phyloP scores from a whole-genome alignment of 371 early-diverging fungal species.

The Lichtheimia ornata region DNA sequence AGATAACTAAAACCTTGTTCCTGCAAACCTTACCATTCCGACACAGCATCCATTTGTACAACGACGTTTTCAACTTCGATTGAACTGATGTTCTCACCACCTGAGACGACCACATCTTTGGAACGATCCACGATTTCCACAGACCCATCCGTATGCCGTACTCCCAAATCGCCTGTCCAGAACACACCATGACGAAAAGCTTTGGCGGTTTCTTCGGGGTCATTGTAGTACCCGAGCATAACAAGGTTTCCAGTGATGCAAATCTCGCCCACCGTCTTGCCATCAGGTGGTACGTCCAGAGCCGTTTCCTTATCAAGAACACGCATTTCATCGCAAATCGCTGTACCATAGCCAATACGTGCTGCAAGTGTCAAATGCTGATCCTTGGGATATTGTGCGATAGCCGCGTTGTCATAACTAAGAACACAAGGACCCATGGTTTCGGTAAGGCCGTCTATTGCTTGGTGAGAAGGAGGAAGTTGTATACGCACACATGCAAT shows the following conservation, averaged over 20 bases:
- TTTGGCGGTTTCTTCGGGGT: slow-evolving; percentile 63
- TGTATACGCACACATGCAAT: no score
- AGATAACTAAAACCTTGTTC: no score
- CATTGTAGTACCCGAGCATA: slow-evolving; percentile 58
- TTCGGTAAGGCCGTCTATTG: slow-evolving; percentile 64
- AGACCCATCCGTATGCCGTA: slow-evolving; percentile 66
- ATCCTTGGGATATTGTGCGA: slow-evolving; percentile 33
- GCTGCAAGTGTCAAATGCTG: slow-evolving; percentile 49
- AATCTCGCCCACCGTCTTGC: slow-evolving; percentile 64
- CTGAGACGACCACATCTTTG: slow-evolving; percentile 76
- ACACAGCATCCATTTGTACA: slow-evolving; percentile 54
- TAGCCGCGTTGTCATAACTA: slow-evolving; percentile 34
- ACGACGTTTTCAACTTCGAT: slow-evolving; percentile 70
- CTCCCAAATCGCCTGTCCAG: slow-evolving; percentile 73
- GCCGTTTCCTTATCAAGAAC: slow-evolving; percentile 53
- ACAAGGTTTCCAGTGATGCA: slow-evolving; percentile 66
- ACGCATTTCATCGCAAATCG: slow-evolving; percentile 60
- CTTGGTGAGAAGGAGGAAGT: no score
- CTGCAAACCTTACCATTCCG: slow-evolving; percentile 49
- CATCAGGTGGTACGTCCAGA: slow-evolving; percentile 58
- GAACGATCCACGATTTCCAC: slow-evolving; percentile 66
- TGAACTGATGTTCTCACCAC: slow-evolving; percentile 75
- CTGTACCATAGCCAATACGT: slow-evolving; percentile 59
- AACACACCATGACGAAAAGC: slow-evolving; percentile 65
- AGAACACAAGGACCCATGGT: slow-evolving; percentile 58